Evolutionary conservation across 1,139 yeast genomes (phyloP), one percentile per base, ranked within the genome.

Genomic region (Candida frijolesensis): DNA sequence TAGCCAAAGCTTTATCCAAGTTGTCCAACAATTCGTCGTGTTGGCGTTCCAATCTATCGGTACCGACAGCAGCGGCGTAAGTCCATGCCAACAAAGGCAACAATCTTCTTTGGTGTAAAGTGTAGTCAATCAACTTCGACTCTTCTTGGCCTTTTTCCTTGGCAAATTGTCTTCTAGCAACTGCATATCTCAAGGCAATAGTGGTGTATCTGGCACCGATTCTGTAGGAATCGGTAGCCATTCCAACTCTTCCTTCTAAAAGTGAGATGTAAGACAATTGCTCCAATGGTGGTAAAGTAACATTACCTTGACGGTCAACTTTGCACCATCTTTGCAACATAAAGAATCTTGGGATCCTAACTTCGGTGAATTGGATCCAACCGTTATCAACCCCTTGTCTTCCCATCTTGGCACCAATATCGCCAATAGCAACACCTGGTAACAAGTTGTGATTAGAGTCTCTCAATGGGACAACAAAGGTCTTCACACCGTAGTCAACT

Each of bases 341-440:
- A 68, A 79, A 87, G 67, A 80, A 87, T 57, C 94, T 80, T 50
- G 97, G 97, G 57, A 91, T 85, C 56, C 86, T 80, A 48, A 90
- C 97, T 58, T 82, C 76, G 51, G 89, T 76, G 69, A 88, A 91
- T 70, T 89, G 96, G 63, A 91, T 89, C 96, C 96, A 90, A 54
- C 97, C 97, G 65, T 91, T 91, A 68, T 91, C 97, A 58, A 87
- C 84, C 58, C 91, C 92, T 61, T 85, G 89, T 63, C 91, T 82
- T 51, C 97, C 97, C 96, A 90, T 90, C 72, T 91, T 91, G 57
- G 89, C 84, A 55, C 97, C 97, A 66, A 91, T 89, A 67, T 91
- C 97, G 58, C 97, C 97, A 54, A 89, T 79, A 40, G 90, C 73
- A 53, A 91, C 76, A 60, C 97, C 97, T 15, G 96, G 90, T 60